Base-by-base conservation (phyloP, 2,329 filamentous ascomycete species). In the Alternaria conjuncta region DNA sequence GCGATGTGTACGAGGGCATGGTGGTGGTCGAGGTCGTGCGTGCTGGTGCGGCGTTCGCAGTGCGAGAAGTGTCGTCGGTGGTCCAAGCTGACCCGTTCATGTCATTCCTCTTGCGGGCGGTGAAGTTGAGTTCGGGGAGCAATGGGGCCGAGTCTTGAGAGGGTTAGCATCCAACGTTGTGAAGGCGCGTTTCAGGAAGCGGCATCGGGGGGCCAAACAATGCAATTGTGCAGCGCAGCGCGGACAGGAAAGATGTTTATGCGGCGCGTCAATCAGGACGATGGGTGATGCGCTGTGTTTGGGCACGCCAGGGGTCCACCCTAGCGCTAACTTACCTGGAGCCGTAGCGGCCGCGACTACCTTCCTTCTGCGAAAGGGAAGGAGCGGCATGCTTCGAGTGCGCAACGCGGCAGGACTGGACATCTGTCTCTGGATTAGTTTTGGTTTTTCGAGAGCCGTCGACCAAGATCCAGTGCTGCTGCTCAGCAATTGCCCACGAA, bases 1-100 rank as follows among this genome's bases (percentile, higher is more conserved):
- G 69, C 6, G 74, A 68, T 3, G 76, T 76, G 60, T 70, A 64
- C 51, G 71, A 55, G 44, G 76, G 73, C 77, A 80, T 79, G 54
- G 60, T 58, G 53, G 59, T 45, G 23, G 28, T 60, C 49, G 57
- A 64, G 45, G 61, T 26, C 8, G 64, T 53, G 45, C 64, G 65
- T 43, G 63, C 60, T 36, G 71, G 64, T 53, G 68, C 61, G 15
- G 61, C 44, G 60, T 64, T 61, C 46, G 69, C 61, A 21, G 66
- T 57, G 60, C 55, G 67, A 66, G 57, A 28, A 65, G 45, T 28
- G 66, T 75, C 65, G 61, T 62, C 70, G 54, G 61, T 61, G 64
- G 60, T 61, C 44, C 63, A 56, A 36, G 57, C 30, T 45, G 66
- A 61, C 55, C 67, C 71, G 74, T 73, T 78, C 74, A 78, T 78